These are phyloP conservation scores for Colletotrichum graminicola DNA, from an alignment of 2,329 filamentous ascomycete genomes.

Conservation along the genomic window DNA sequence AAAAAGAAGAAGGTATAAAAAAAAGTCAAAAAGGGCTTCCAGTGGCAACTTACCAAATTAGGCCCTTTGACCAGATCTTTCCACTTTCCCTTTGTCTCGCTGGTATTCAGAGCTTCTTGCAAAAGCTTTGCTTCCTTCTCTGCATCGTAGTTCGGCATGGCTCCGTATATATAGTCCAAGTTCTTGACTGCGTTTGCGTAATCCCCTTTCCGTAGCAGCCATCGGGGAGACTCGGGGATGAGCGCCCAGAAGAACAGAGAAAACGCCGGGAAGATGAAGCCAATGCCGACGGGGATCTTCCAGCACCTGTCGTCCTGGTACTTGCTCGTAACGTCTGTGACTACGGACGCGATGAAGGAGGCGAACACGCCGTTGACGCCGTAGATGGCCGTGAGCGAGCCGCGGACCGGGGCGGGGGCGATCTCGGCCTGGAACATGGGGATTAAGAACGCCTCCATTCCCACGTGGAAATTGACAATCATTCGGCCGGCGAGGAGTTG, in stretches of 20 bases:
- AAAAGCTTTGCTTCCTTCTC: constrained; percentile 41
- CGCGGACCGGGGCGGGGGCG: constrained; percentile 43
- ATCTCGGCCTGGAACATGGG: constrained; percentile 45
- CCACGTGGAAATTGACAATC: constrained; percentile 44
- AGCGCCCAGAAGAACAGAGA: constrained; percentile 39
- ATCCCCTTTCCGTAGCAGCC: constrained; percentile 45
- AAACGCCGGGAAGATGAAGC: constrained; percentile 41
- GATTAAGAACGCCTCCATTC: constrained; percentile 43
- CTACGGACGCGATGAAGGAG: constrained; percentile 43
- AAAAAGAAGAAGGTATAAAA: no score
- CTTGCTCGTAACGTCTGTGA: constrained; percentile 44
- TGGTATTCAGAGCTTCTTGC: constrained; percentile 36
- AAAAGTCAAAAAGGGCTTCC: no score
- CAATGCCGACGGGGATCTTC: constrained; percentile 43
- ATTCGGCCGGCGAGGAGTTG: constrained; percentile 42
- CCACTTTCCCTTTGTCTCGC: constrained; percentile 29
- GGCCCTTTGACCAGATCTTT: constrained; percentile 35
- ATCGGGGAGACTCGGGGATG: constrained; percentile 48
- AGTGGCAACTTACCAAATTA: constrained; percentile 14
- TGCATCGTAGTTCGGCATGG: constrained; percentile 37
- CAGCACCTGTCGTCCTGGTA: constrained; percentile 41
- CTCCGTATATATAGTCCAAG: constrained; percentile 41
- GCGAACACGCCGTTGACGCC: constrained; percentile 44
- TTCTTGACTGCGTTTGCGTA: constrained; percentile 39
- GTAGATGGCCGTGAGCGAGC: constrained; percentile 42